phyloP scores from a whole-genome alignment of 441 rosid genomes.

The Theobroma grandiflorum region DNA sequence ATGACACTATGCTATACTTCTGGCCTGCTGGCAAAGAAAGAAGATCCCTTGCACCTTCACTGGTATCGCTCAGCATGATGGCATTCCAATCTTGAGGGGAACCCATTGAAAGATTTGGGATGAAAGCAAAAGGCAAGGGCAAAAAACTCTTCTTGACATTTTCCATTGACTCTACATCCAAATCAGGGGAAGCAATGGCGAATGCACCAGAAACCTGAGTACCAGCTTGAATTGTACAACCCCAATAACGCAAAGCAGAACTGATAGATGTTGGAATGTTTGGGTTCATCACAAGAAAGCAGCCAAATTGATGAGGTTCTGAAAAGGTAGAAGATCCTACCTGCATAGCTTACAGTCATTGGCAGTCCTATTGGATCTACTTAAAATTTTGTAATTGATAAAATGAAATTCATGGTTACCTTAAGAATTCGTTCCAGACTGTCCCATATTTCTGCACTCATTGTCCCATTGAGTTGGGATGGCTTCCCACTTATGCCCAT shows the following conservation, averaged over 20 bases:
- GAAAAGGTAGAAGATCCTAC: conserved; percentile 67
- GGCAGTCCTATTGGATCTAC: conserved; percentile 18
- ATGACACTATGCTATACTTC: conserved; percentile 36
- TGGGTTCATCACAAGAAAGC: conserved; percentile 83
- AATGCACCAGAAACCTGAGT: conserved; percentile 76
- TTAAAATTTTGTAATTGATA: conserved; percentile 14
- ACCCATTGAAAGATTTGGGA: conserved; percentile 53
- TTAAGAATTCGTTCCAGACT: conserved; percentile 66
- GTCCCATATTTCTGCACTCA: conserved; percentile 81
- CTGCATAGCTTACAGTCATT: conserved; percentile 50
- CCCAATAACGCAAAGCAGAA: conserved; percentile 84
- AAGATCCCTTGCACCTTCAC: conserved; percentile 53
- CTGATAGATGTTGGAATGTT: conserved; percentile 59
- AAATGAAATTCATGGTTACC: conserved; percentile 50
- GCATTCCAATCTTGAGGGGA: conserved; percentile 67
- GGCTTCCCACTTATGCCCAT: conserved; percentile 57
- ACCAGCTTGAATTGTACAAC: conserved; percentile 87
- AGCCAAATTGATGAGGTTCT: conserved; percentile 61
- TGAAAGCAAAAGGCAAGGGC: conserved; percentile 66
- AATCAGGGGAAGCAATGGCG: conserved; percentile 45
- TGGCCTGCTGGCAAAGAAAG: conserved; percentile 49
- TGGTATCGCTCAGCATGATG: conserved; percentile 45
- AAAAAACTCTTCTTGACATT: conserved; percentile 52
- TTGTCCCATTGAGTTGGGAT: conserved; percentile 52
- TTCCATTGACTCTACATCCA: conserved; percentile 38